phyloP scores from a whole-genome alignment of 164 flowering plant genomes.

The Annona cherimola region DNA sequence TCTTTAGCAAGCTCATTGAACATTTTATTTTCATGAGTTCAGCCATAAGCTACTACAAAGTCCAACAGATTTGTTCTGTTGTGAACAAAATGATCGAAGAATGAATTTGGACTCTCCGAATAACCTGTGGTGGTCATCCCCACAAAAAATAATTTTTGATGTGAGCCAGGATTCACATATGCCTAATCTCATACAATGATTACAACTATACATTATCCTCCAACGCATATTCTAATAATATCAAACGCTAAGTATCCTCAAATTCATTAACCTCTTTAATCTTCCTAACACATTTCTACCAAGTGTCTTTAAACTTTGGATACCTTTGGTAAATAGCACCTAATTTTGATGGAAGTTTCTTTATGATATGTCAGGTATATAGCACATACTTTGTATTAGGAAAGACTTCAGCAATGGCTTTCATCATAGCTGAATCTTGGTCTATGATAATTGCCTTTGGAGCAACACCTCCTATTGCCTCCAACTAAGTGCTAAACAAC shows the following conservation, averaged over 20 bases:
- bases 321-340: neutral
- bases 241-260: neutral
- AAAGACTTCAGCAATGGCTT: constrained; percentile 10
- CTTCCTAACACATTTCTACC: neutral
- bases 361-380: neutral
- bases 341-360: neutral
- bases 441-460: constrained; percentile 15
- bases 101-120: too few relatives aligned
- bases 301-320: neutral
- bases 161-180: constrained; percentile 5
- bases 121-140: constrained; percentile 12
- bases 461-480: constrained; percentile 11
- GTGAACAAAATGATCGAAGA: too few relatives aligned
- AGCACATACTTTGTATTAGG: constrained; percentile 1
- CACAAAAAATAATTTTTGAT: constrained; percentile 5
- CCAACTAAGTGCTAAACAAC: constrained; percentile 11
- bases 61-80: too few relatives aligned
- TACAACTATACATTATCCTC: neutral
- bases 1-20: too few relatives aligned
- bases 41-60: too few relatives aligned
- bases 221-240: neutral
- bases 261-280: neutral
- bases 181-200: neutral
- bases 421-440: constrained; percentile 3
- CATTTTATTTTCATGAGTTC: too few relatives aligned